phyloP scores from a whole-genome alignment of 169 alveolate genomes.

The Amoebophrya sp. region DNA sequence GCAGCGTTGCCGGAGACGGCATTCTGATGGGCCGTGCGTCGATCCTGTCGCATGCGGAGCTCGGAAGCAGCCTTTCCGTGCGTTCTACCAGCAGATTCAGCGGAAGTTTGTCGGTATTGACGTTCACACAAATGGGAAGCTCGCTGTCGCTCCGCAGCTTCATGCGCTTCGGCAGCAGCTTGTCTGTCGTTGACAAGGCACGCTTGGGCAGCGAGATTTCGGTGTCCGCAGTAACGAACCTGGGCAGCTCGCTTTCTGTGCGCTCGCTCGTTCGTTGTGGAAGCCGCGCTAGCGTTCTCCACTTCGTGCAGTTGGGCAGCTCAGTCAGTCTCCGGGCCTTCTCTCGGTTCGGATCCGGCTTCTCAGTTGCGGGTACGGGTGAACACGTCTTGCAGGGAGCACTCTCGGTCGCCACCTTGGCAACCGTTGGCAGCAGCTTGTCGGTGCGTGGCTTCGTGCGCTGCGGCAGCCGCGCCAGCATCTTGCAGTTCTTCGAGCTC shows the following conservation, averaged over 20 bases:
- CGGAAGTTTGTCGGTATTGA: not conserved
- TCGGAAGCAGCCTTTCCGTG: slow-evolving; percentile 23
- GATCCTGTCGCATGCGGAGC: not conserved
- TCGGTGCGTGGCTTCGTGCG: slow-evolving; percentile 14
- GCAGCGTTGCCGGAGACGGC: no score
- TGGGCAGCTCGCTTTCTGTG: slow-evolving; percentile 21
- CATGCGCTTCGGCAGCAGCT: not conserved
- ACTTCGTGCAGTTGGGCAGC: not conserved
- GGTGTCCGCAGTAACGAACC: not conserved
- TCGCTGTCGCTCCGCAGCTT: not conserved
- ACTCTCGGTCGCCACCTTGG: not conserved
- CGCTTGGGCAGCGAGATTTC: not conserved
- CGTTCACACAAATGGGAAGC: not conserved
- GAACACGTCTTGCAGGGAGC: not conserved
- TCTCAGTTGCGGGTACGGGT: not conserved
- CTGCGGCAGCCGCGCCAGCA: not conserved
- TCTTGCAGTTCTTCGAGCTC: not conserved
- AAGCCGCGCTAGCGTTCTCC: not conserved
- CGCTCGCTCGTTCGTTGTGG: not conserved
- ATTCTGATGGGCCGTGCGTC: no score
- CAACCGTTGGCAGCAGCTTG: not conserved
- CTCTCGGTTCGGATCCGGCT: not conserved
- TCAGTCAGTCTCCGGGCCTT: not conserved
- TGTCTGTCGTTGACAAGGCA: not conserved
- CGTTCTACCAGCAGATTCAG: not conserved